Conservation (phyloP, 73 alveolate genomes). For the Paramecium caudatum region DNA sequence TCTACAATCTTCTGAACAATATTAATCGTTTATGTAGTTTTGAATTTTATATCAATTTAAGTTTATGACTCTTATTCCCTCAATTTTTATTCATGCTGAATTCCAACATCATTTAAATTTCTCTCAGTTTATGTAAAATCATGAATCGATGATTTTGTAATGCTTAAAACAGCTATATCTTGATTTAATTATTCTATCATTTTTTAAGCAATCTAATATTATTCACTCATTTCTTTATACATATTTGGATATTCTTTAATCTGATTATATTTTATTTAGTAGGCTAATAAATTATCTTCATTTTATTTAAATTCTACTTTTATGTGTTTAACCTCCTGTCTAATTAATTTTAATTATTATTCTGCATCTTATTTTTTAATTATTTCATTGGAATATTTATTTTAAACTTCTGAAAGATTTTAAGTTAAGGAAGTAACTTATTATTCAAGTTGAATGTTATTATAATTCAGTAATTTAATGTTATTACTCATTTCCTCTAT, state of each 20-base stretch:
- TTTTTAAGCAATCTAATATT: neutral
- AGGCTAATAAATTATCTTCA: neutral
- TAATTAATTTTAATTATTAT: neutral
- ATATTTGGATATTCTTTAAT: slow-evolving; percentile 16
- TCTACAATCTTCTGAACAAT: too few relatives aligned
- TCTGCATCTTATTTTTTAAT: slow-evolving; percentile 11
- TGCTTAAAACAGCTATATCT: neutral
- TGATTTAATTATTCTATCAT: neutral
- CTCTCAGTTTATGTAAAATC: neutral
- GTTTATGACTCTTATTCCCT: neutral
- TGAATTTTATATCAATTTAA: too few relatives aligned
- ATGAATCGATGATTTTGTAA: neutral
- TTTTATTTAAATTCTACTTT: neutral
- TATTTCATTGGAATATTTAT: neutral
- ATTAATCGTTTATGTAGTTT: too few relatives aligned
- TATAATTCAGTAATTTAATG: neutral
- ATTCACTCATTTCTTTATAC: slow-evolving; percentile 12
- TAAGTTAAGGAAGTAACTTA: neutral
- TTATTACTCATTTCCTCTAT: neutral
- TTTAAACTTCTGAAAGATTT: neutral
- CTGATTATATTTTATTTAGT: neutral
- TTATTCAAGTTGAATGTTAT: neutral
- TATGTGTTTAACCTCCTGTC: neutral
- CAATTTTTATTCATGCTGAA: neutral
- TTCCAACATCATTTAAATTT: too few relatives aligned